A percentile compares a stretch with the other conserved stretches of the same genome.
These are phyloP conservation scores for Talaromyces islandicus DNA, from an alignment of 2,329 filamentous ascomycete species.

Conservation along the genomic window DNA sequence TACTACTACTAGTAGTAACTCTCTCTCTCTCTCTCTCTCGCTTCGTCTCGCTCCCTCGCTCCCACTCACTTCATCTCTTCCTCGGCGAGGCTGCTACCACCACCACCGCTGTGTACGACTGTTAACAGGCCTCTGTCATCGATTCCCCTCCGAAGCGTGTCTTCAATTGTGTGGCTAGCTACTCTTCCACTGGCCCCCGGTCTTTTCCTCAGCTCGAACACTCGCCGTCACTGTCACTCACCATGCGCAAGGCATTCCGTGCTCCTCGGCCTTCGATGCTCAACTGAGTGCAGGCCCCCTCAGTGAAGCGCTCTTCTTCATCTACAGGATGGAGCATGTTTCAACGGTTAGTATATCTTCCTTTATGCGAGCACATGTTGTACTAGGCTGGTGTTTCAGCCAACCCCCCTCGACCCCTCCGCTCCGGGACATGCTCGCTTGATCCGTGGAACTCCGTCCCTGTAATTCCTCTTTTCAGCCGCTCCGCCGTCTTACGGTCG, in stretches of 20 bases:
- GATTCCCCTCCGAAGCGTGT: not conserved
- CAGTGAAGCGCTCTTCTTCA: constrained; percentile 2
- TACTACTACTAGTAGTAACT: too few relatives aligned
- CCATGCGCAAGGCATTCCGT: constrained; percentile 12
- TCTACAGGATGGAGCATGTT: constrained; percentile 24
- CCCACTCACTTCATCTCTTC: not conserved
- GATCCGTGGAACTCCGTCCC: not conserved
- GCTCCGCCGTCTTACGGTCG: not conserved
- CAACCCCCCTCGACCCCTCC: not conserved
- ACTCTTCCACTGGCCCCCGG: not conserved
- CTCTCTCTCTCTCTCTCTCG: not conserved
- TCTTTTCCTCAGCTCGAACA: not conserved
- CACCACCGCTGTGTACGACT: not conserved
- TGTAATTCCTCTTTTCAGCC: not conserved
- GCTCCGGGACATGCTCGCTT: not conserved
- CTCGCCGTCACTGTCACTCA: not conserved
- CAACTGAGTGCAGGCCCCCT: constrained; percentile 9
- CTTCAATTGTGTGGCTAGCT: not conserved
- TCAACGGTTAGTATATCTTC: constrained; percentile 21
- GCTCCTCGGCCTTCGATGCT: constrained; percentile 13
- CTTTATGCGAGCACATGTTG: not conserved
- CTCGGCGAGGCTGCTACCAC: not conserved
- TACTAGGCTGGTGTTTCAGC: not conserved
- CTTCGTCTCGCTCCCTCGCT: not conserved
- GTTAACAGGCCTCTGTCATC: not conserved